Evolutionary conservation across 345 rosid species (phyloP), one percentile per base, ranked within the genome.

Genomic region (Camelina sativa): DNA sequence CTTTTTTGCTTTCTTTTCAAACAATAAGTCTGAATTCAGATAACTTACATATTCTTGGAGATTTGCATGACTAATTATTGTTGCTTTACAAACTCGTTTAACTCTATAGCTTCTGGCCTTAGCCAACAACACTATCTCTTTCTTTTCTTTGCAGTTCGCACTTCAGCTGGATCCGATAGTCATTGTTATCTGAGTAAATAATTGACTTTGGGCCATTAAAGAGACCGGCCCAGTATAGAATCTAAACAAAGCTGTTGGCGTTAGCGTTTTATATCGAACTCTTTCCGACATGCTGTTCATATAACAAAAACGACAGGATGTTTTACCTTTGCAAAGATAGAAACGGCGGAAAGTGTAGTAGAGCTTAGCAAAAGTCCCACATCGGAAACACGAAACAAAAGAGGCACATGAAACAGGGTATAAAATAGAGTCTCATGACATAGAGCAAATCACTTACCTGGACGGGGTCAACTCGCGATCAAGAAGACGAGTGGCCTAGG

Each of bases 381-480:
- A 76, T 76, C 71, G 76, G 2, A 2, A 2, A 25, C 0, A 11
- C 4, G 44, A 15, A 35, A 37, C 32, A 8, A 4, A 25, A 9
- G 25, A 50, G 22, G n/a, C 19, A 6, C 1, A 0, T 0, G 13
- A 15, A 17, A 25, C 0, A 0, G 15, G 1, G 71, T 76, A 76
- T 71, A 76, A 46, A 47, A 0, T 0, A 3, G 16, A 16, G 13
- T 0, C 11, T 25, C 1, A 12, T 12, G 61, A 2, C 0, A 4
- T 0, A 0, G 5, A 0, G 8, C 0, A 32, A 62, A n/a, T 5
- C 3, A 75, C 84, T 78, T 78, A 81, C 82, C 84, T 75, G 84
- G 80, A 81, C 75, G 75, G 75, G 82, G 78, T 82, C 82, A 0
- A 79, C 81, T 73, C 74, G 60, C 2, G 76, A 82, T 75, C 82